phyloP scores from a whole-genome alignment of 208 protist species.

The Leishmania amazonensis region DNA sequence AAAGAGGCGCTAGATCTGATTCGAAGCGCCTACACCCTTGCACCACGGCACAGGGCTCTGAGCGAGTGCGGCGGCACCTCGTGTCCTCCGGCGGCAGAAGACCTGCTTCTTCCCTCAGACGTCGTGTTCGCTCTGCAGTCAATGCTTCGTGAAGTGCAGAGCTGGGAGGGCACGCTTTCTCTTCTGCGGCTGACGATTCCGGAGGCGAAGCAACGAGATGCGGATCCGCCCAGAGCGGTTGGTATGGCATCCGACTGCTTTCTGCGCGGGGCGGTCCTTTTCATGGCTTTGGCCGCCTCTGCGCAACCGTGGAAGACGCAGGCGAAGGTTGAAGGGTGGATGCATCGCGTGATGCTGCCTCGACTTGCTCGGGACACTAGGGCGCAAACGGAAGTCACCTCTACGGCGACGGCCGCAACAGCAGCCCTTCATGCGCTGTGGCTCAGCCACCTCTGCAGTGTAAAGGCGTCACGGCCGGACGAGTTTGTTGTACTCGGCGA shows the following conservation, averaged over 20 bases:
- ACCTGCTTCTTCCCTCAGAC: background rate
- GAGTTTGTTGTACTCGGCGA: constrained; percentile 46
- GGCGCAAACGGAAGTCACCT: background rate
- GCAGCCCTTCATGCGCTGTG: constrained; percentile 46
- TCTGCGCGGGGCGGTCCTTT: constrained; percentile 31
- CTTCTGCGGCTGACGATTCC: constrained; percentile 9
- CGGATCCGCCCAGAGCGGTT: background rate
- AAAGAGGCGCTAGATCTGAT: constrained; percentile 28
- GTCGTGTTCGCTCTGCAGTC: constrained; percentile 7
- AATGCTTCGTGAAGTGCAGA: constrained; percentile 32
- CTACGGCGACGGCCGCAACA: constrained; percentile 15
- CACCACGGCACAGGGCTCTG: background rate
- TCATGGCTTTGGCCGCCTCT: constrained; percentile 36
- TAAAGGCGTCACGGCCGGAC: constrained; percentile 51
- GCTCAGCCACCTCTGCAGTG: constrained; percentile 50
- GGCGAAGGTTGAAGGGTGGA: constrained; percentile 33
- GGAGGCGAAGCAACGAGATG: background rate
- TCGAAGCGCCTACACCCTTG: constrained; percentile 8
- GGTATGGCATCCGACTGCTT: constrained; percentile 1
- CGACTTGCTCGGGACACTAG: background rate
- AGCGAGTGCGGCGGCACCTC: background rate
- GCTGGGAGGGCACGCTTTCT: constrained; percentile 24
- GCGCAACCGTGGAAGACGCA: constrained; percentile 57
- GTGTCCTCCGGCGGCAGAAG: background rate
- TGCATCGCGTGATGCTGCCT: constrained; percentile 42